Evolutionary conservation across 2,329 filamentous ascomycete genomes (phyloP).

Genomic region (Didymella glomerata): DNA sequence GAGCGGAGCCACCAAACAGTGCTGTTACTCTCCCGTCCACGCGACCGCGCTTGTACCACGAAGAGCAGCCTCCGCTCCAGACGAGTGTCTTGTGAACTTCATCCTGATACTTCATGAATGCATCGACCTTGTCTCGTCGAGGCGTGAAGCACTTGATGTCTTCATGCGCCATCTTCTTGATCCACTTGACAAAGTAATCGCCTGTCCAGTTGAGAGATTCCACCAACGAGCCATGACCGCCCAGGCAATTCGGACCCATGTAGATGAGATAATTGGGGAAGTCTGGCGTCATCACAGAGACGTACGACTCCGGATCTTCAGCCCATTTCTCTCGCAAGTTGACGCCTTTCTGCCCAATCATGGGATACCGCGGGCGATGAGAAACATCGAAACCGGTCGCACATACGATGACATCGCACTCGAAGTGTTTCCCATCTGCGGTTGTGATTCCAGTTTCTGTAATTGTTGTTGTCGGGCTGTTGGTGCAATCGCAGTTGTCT

Average conservation of each 20-base stretch:
- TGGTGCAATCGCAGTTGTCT: constrained; percentile 59
- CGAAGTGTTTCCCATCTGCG: background rate
- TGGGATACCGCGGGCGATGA: background rate
- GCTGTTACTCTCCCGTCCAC: background rate
- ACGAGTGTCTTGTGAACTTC: constrained; percentile 18
- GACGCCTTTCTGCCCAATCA: background rate
- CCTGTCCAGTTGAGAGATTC: constrained; percentile 33
- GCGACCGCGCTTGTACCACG: background rate
- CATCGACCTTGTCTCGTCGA: constrained; percentile 24
- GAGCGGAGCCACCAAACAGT: constrained; percentile 24
- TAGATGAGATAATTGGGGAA: background rate
- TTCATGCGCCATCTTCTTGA: constrained; percentile 32
- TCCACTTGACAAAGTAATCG: constrained; percentile 36
- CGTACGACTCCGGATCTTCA: background rate
- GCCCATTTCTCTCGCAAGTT: background rate
- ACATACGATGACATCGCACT: background rate
- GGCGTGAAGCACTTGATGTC: constrained; percentile 33
- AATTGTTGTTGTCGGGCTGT: constrained; percentile 25
- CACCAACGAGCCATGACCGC: background rate
- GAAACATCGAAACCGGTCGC: background rate
- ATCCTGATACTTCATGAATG: constrained; percentile 32
- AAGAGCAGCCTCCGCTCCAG: background rate
- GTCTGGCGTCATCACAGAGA: background rate
- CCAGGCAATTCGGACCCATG: background rate
- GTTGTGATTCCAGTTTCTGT: background rate